A percentile compares a stretch with the other conserved stretches of the same genome.
Evolutionary conservation across 2,329 filamentous ascomycete genomes (phyloP).

Genomic region (Diaporthe ilicicola): DNA sequence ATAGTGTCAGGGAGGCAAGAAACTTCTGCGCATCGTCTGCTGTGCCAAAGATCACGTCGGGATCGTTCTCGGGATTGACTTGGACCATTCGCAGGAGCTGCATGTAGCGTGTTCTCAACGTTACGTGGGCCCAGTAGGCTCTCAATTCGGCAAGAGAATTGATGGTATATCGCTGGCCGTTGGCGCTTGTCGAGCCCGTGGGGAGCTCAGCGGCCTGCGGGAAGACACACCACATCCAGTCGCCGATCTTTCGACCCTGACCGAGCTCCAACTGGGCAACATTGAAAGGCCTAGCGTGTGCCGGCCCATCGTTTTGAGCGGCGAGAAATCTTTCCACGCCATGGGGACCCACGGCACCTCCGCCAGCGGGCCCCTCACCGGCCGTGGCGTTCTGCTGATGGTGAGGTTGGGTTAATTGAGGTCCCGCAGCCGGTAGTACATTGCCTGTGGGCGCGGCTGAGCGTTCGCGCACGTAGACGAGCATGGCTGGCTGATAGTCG

Average conservation of each 20-base stretch:
- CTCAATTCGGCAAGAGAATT: neutral
- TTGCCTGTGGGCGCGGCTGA: too few relatives aligned
- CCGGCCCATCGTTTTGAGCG: neutral
- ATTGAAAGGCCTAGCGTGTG: too few relatives aligned
- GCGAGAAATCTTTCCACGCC: neutral
- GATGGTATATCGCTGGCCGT: neutral
- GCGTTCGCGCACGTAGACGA: constrained; percentile 1
- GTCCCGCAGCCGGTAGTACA: neutral
- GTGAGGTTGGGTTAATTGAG: neutral
- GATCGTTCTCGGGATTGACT: neutral
- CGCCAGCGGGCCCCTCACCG: neutral
- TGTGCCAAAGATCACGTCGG: neutral
- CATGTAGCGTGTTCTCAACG: neutral
- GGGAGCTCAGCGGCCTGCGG: neutral
- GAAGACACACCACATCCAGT: constrained; percentile 3
- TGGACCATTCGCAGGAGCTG: neutral
- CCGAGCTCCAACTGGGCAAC: neutral
- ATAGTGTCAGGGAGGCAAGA: neutral
- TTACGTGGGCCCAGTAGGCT: neutral
- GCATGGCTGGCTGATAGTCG: neutral
- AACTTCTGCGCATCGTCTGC: neutral
- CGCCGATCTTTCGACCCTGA: neutral
- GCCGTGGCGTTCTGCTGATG: neutral
- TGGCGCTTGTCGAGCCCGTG: too few relatives aligned
- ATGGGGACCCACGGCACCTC: neutral